These are phyloP conservation scores for Yarrowia deformans DNA, from an alignment of 805 yeast species.

Conservation along the genomic window DNA sequence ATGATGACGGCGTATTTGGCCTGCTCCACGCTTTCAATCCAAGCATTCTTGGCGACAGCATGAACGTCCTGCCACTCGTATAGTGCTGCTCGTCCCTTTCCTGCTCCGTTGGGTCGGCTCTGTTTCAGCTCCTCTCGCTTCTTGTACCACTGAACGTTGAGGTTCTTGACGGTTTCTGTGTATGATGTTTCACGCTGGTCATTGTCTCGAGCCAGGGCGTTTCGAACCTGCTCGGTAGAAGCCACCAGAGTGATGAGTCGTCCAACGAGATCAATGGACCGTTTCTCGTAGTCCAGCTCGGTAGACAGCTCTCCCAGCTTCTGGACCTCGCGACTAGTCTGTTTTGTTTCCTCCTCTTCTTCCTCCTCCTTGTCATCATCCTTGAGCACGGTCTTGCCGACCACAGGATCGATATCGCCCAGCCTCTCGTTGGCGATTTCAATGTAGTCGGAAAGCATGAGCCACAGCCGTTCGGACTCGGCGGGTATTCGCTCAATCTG, in stretches of 20 bases:
- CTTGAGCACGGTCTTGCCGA: conserved; percentile 17
- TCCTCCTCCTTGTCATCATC: neutral
- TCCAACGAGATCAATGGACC: conserved; percentile 31
- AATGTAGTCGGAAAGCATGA: conserved; percentile 45
- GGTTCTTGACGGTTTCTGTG: conserved; percentile 31
- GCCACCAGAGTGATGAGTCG: conserved; percentile 29
- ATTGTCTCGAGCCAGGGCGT: conserved; percentile 26
- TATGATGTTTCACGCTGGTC: conserved; percentile 36
- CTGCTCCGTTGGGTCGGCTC: conserved; percentile 34
- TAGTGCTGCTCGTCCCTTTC: conserved; percentile 34
- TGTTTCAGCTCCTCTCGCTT: conserved; percentile 39
- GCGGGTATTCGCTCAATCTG: conserved; percentile 51
- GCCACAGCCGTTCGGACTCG: conserved; percentile 50
- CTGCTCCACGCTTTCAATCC: conserved; percentile 33
- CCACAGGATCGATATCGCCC: conserved; percentile 27
- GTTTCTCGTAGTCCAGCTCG: conserved; percentile 25
- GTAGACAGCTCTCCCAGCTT: conserved; percentile 33
- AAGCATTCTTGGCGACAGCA: conserved; percentile 22
- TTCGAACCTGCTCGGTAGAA: conserved; percentile 33
- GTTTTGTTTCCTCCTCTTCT: conserved; percentile 16
- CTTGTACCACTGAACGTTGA: conserved; percentile 38
- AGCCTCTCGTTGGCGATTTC: conserved; percentile 32
- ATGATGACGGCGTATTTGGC: conserved; percentile 26
- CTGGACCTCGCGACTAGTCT: conserved; percentile 8
- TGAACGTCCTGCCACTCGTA: conserved; percentile 32